Evolutionary conservation across 257 asterid genomes (phyloP), one percentile per base, ranked within the genome.

Genomic region (Lantana camara): DNA sequence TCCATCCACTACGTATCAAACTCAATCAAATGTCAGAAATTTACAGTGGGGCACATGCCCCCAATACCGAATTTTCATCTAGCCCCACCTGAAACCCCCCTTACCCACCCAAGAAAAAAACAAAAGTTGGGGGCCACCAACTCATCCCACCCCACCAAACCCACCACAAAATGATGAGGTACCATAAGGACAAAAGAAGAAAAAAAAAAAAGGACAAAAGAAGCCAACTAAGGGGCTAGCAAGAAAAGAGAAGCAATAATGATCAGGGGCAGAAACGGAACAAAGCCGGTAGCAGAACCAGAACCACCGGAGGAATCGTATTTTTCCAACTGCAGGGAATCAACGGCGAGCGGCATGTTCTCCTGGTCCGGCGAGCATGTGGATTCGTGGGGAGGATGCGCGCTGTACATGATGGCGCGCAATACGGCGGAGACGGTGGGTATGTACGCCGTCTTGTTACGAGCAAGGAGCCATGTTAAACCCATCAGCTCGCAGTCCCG

Each of bases 261-360:
- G 51, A 82, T 55, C 17, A 82, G 81, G 82, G 95, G 85, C 63
- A 88, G 61, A 85, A 85, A 10, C 3, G 82, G 75, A 49, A 84
- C 0, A 5, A 68, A 48, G n/a, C 38, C 3, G 30, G 69, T 10
- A 34, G 85, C 56, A 5, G 88, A 23, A n/a, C n/a, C n/a, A n/a
- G n/a, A n/a, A n/a, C n/a, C n/a, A n/a, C n/a, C n/a, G 30, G 89
- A 80, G n/a, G 90, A 67, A 40, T 53, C 81, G 63, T 78, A 70
- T 75, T 76, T 79, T 8, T 81, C 91, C 66, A 94, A 79, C 88
- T 88, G 96, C 13, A 86, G 82, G 0, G 99, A 90, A 69, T 94
- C 90, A 9, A 94, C 99, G 70, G 99, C 99, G 69, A 94, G 75
- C 44, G 99, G 99, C 99, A 94, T 94, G 87, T 94, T 94, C 83